Conservation (phyloP, 805 yeast species). For the Debaryomyces tyrocola region DNA sequence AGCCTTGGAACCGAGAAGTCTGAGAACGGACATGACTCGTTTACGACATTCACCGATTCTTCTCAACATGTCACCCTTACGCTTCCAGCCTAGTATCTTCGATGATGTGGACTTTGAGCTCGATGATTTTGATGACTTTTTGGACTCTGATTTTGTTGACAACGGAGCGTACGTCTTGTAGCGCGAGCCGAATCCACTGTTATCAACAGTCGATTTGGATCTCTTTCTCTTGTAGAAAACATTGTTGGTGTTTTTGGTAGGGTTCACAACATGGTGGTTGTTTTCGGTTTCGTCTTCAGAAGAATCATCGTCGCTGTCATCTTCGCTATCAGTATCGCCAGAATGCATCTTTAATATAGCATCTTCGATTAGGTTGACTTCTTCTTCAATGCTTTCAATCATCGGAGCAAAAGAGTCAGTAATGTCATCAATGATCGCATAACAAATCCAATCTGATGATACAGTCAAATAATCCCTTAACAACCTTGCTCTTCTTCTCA, state of each 20-base stretch:
- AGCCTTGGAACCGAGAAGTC: constrained; percentile 88
- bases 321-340: constrained; percentile 49
- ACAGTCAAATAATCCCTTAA: constrained; percentile 86
- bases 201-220: constrained; percentile 40
- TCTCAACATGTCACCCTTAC: constrained; percentile 92
- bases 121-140: constrained; percentile 8
- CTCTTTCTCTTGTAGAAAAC: constrained; percentile 35
- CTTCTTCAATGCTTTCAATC: constrained; percentile 91
- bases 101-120: constrained; percentile 50
- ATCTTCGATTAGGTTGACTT: constrained; percentile 93
- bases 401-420: constrained; percentile 97
- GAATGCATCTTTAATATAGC: constrained; percentile 86
- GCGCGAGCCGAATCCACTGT: constrained; percentile 4
- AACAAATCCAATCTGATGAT: constrained; percentile 94
- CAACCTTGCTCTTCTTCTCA: constrained; percentile 86
- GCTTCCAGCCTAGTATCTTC: constrained; percentile 63
- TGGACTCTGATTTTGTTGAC: constrained; percentile 6
- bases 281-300: constrained; percentile 17
- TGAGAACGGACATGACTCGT: constrained; percentile 84
- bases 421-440: constrained; percentile 93
- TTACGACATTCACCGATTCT: constrained; percentile 95
- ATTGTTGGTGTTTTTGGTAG: constrained; percentile 10
- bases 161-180: constrained; percentile 1
- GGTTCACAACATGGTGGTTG: constrained; percentile 1
- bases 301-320: constrained; percentile 37